Percentiles rank a stretch among this genome's conserved stretches.
These are phyloP conservation scores for Sarocladium strictum DNA, from an alignment of 2,329 filamentous ascomycete genomes.

Conservation along the genomic window DNA sequence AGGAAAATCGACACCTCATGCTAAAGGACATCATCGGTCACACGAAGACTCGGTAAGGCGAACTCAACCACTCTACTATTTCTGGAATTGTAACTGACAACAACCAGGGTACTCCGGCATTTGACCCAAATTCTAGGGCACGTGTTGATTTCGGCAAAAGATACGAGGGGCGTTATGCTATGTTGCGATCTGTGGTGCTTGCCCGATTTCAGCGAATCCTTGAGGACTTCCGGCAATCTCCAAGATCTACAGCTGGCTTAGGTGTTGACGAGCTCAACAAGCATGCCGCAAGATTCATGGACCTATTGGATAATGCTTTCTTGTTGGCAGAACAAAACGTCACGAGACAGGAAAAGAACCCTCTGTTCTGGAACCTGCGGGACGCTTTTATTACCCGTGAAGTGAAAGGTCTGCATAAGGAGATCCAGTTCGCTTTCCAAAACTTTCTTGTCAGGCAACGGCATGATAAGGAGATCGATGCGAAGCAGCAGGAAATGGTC, in stretches of 20 bases:
- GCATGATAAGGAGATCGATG: slow-evolving; percentile 50
- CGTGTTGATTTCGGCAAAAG: slow-evolving; percentile 19
- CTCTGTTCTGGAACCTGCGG: slow-evolving; percentile 52
- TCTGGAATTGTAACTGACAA: background rate
- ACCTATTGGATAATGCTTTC: slow-evolving; percentile 39
- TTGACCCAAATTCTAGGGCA: slow-evolving; percentile 28
- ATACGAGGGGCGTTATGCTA: slow-evolving; percentile 22
- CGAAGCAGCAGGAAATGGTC: slow-evolving; percentile 60
- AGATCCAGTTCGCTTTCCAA: slow-evolving; percentile 64
- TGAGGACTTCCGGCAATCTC: slow-evolving; percentile 17
- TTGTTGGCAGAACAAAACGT: slow-evolving; percentile 33
- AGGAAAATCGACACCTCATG: background rate
- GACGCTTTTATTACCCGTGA: slow-evolving; percentile 53
- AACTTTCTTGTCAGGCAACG: slow-evolving; percentile 53
- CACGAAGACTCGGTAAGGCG: background rate
- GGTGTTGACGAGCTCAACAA: slow-evolving; percentile 35
- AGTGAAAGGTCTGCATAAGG: slow-evolving; percentile 41
- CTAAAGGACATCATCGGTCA: background rate
- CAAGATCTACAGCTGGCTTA: slow-evolving; percentile 20
- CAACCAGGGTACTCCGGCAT: background rate
- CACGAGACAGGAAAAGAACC: slow-evolving; percentile 38
- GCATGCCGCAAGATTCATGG: slow-evolving; percentile 40
- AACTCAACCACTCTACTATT: background rate
- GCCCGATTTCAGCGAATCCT: slow-evolving; percentile 31
- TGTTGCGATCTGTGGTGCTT: slow-evolving; percentile 28